phyloP scores from a whole-genome alignment of 2,329 filamentous ascomycete genomes.

The Colletotrichum simmondsii region DNA sequence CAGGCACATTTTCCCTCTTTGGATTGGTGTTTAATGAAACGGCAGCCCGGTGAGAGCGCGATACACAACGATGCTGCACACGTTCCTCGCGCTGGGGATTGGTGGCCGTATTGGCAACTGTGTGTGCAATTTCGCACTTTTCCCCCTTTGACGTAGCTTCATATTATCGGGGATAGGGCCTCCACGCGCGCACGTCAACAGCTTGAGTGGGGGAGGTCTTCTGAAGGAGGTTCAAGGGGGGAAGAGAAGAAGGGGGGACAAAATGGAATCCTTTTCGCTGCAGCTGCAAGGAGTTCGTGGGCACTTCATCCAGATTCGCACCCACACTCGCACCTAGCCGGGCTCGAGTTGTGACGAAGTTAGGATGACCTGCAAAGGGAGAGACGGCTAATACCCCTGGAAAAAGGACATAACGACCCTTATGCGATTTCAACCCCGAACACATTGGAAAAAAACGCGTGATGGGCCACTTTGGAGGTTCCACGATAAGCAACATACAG shows the following conservation, averaged over 20 bases:
- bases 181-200: constrained; percentile 31
- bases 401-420: constrained; percentile 3
- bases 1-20: constrained; percentile 24
- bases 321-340: not conserved
- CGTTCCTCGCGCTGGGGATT: not conserved
- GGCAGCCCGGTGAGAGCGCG: constrained; percentile 25
- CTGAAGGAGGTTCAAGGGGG: not conserved
- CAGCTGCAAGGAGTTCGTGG: constrained; percentile 24
- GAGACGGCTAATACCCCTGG: constrained; percentile 19
- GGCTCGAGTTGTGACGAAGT: constrained; percentile 21
- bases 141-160: constrained; percentile 19
- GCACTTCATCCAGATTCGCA: not conserved
- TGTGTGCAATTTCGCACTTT: constrained; percentile 26
- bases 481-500: constrained; percentile 1
- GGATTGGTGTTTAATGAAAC: constrained; percentile 32
- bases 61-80: not conserved
- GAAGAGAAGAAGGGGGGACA: not conserved
- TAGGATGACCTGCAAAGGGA: constrained; percentile 13
- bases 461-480: not conserved
- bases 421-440: constrained; percentile 1
- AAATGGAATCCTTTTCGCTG: constrained; percentile 13
- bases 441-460: constrained; percentile 1
- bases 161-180: constrained; percentile 16
- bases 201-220: not conserved
- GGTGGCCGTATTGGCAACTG: constrained; percentile 4